Conservation (phyloP, 2,329 filamentous ascomycete species). For the Spiromastix sp. region DNA sequence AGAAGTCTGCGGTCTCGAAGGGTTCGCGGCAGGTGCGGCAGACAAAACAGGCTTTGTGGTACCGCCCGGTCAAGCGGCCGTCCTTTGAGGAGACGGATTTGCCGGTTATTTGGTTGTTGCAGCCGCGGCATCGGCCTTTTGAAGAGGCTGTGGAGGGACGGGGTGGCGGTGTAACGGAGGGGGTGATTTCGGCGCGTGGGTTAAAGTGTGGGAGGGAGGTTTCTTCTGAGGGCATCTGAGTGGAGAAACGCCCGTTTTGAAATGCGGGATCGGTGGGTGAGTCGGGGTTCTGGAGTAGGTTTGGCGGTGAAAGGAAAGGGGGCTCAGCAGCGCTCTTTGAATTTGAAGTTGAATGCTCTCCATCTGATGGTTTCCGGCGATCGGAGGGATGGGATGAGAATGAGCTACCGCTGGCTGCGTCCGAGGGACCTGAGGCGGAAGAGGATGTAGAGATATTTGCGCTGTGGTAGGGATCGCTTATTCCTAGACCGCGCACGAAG, state of each 20-base stretch:
- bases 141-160: slow-evolving; percentile 6
- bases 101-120: slow-evolving; percentile 64
- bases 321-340: neutral
- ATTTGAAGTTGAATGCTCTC: neutral
- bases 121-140: slow-evolving; percentile 58
- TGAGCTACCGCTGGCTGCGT: slow-evolving; percentile 51
- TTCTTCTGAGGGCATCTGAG: slow-evolving; percentile 5
- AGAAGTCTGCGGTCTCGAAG: slow-evolving; percentile 83
- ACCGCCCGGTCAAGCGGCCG: slow-evolving; percentile 80
- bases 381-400: slow-evolving; percentile 47
- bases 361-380: neutral
- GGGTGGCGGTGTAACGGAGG: slow-evolving; percentile 5
- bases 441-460: slow-evolving; percentile 56
- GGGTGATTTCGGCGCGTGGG: slow-evolving; percentile 6
- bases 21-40: slow-evolving; percentile 73
- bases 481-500: slow-evolving; percentile 28
- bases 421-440: slow-evolving; percentile 50
- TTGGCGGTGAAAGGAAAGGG: slow-evolving; percentile 1
- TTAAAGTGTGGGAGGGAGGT: slow-evolving; percentile 7
- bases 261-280: slow-evolving; percentile 40
- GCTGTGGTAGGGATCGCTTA: slow-evolving; percentile 54
- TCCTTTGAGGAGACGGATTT: slow-evolving; percentile 93
- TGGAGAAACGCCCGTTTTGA: slow-evolving; percentile 28
- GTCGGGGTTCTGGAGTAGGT: slow-evolving; percentile 24
- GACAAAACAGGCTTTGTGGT: slow-evolving; percentile 91